Evolutionary conservation across 225 moss, liverwort and hornwort genomes (phyloP).

Genomic region (Lunularia cruciata): DNA sequence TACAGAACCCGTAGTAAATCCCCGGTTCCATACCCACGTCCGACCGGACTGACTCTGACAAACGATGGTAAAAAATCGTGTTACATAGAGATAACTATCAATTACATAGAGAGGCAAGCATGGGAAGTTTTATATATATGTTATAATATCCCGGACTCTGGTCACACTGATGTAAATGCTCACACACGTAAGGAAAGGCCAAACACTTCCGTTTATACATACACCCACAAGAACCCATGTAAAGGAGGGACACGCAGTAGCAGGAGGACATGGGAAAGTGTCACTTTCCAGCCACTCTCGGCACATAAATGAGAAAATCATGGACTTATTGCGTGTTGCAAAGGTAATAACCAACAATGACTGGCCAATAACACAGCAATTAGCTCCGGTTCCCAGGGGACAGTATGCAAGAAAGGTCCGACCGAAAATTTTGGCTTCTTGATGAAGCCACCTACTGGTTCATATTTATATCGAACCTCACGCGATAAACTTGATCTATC

Average conservation of each 20-base stretch:
- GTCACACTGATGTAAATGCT: not conserved
- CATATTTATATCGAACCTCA: not conserved
- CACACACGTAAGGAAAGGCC: not conserved
- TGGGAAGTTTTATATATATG: too few relatives aligned
- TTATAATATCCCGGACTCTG: not conserved
- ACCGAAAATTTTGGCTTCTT: too few relatives aligned
- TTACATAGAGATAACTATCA: too few relatives aligned
- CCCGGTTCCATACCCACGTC: too few relatives aligned
- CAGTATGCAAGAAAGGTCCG: too few relatives aligned
- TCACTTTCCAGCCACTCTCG: not conserved
- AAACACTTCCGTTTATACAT: not conserved
- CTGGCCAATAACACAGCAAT: not conserved
- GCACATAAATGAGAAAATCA: not conserved
- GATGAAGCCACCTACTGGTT: too few relatives aligned
- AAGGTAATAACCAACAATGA: not conserved
- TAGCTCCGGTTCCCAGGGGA: not conserved
- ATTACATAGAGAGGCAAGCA: too few relatives aligned
- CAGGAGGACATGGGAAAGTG: not conserved
- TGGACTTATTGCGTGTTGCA: not conserved
- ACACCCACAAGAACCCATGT: not conserved
- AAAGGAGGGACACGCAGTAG: not conserved
- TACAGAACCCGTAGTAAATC: too few relatives aligned
- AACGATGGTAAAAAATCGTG: too few relatives aligned
- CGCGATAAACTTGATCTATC: not conserved
- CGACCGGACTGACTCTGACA: too few relatives aligned